Evolutionary conservation across 2,329 filamentous ascomycete genomes (phyloP), one percentile per base, ranked within the genome.

Genomic region (Botrytis tulipae): DNA sequence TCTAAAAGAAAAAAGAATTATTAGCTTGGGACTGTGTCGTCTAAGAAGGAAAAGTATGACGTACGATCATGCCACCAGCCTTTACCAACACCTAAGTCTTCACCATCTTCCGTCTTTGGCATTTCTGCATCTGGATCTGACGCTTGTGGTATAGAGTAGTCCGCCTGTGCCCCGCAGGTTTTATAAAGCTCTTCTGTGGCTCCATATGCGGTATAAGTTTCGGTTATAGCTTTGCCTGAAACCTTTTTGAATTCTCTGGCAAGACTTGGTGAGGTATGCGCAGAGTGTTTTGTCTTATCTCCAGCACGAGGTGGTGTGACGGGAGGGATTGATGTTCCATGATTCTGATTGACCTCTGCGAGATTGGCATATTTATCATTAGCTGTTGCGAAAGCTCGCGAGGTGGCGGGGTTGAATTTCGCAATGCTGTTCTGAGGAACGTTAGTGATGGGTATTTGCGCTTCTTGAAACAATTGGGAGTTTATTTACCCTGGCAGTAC

Each of bases 61-160:
- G 72, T 85, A 96, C 94, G 89, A 79, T 90, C 86, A 82, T 97
- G 93, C 95, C 95, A 98, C 86, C 91, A 92, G 20, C 91, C 90
- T 37, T 87, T 86, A 5, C 91, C 91, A 37, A 89, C 85, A 25
- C 95, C 95, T 67, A 98, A 82, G 82, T 98, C 93, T 82, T 97
- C 93, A 14, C 94, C 95, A 46, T 92, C 90, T 71, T 89, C 89
- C 4, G 92, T 92, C 82, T 90, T 91, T 42, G 90, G 88, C 71
- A 96, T 88, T 66, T 88, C 86, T 0, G 87, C 88, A 77, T 91
- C 91, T 77, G 91, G 35, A 61, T 78, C 71, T 16, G 66, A 61
- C 5, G 76, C 72, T 65, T 77, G 73, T n/a, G 77, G 76, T 42
- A 79, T 78, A 29, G 71, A 74, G 44, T 80, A 80, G 40, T 77